Evolutionary conservation across 257 asterid species (phyloP), one percentile per base, ranked within the genome.

Genomic region (Primulina tabacum): DNA sequence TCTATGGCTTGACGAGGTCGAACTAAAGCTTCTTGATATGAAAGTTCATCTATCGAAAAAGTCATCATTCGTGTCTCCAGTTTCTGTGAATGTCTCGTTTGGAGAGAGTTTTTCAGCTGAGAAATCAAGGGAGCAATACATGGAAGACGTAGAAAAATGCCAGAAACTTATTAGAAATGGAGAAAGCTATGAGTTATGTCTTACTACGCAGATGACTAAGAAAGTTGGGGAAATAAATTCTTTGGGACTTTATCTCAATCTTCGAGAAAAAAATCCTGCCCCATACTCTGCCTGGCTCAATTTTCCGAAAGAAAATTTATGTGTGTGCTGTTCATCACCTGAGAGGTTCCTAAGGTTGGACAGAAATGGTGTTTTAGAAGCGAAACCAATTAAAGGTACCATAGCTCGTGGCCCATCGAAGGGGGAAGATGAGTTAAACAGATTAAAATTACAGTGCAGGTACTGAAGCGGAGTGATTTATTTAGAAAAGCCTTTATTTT

Each of bases 241-340:
- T 29, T 79, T 89, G 33, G 88, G 85, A 62, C 84, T 94, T 64
- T 91, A 94, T 79, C 89, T 83, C 58, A 76, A 79, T 65, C 95
- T 94, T 55, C 87, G 97, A 64, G 86, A 82, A 71, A 89, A 75
- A 78, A 94, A 91, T 71, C 99, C 99, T 0, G 96, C 97, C 24
- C 97, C 99, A 29, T 94, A 91, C 73, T 92, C 97, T 50, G 97
- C 97, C 5, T 91, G 97, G 99, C 96, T 94, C 64, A 91, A 83
- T 74, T 94, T 94, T 76, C 85, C 96, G 0, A 79, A 75, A 30
- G 80, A 91, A 68, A 79, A 88, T 68, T 80, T 94, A 38, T 77
- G 74, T 63, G 83, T 94, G 58, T 91, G 99, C 77, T 91, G 90
- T 78, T 91, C 99, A 53, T 91, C 99, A 10, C 99, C 99, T 20